Percentiles rank a stretch among this genome's conserved stretches.
Conservation (phyloP, 495 filamentous ascomycete genomes). For the Pseudoneurospora amorphoporcata region DNA sequence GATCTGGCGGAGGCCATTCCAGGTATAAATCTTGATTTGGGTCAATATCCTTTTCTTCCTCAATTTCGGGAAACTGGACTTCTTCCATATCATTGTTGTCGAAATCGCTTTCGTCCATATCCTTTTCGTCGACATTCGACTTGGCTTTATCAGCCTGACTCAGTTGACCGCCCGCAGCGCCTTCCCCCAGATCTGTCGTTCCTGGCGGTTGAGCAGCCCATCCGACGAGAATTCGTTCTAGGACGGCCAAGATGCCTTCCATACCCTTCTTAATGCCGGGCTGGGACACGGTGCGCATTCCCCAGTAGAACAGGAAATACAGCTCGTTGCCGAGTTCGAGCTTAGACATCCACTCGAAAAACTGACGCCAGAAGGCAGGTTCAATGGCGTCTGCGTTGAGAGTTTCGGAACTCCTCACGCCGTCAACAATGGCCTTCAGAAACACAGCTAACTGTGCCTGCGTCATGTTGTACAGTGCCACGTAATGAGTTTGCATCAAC, state of each 20-base stretch:
- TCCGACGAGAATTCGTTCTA: not conserved
- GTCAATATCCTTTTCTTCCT: not conserved
- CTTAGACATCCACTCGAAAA: not conserved
- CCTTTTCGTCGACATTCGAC: not conserved
- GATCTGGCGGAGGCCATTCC: not conserved
- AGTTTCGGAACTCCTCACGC: not conserved
- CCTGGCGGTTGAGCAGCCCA: not conserved
- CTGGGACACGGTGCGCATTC: not conserved
- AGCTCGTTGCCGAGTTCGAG: not conserved
- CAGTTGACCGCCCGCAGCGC: not conserved
- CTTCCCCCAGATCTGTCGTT: not conserved
- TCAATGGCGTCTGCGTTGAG: not conserved
- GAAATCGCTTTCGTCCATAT: not conserved
- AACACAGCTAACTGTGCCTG: not conserved
- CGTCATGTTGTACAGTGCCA: not conserved
- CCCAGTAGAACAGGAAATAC: not conserved
- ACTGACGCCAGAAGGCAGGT: not conserved
- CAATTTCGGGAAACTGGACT: not conserved
- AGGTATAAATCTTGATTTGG: not conserved
- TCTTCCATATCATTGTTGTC: not conserved
- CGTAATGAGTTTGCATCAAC: not conserved
- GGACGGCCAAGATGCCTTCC: not conserved
- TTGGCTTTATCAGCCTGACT: not conserved
- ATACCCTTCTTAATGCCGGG: not conserved
- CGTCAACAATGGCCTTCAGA: not conserved